Percentiles rank a stretch among this genome's conserved stretches.
phyloP scores from a whole-genome alignment of 1,284 basidiomycete species.

The Sutorius eximius region DNA sequence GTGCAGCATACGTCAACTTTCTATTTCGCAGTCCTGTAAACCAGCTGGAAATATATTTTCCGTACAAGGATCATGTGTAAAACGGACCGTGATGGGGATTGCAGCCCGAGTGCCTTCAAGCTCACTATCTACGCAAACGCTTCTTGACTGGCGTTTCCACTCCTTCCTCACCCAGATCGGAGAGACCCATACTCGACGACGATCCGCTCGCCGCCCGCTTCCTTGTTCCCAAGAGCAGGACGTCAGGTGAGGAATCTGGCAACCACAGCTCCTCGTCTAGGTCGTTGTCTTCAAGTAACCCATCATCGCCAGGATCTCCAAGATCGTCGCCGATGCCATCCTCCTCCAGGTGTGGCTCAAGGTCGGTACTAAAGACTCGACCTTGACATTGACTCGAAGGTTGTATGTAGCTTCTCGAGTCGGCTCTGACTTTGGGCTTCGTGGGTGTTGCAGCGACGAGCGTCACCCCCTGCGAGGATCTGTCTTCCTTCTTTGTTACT shows the following conservation, averaged over 20 bases:
- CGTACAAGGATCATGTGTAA: no score
- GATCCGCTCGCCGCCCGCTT: constrained; percentile 28
- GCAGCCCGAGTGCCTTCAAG: no score
- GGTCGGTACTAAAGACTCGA: constrained; percentile 1
- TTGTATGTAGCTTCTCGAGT: background rate
- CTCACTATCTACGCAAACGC: constrained; percentile 21
- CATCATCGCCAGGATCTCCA: constrained; percentile 9
- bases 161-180: constrained; percentile 19
- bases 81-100: no score
- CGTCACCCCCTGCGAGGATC: constrained; percentile 39
- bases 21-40: no score
- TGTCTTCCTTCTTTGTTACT: constrained; percentile 11
- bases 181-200: constrained; percentile 26
- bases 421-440: constrained; percentile 37
- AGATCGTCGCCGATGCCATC: background rate
- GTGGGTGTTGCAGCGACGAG: constrained; percentile 62
- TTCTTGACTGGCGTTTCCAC: constrained; percentile 29
- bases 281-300: background rate
- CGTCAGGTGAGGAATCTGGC: constrained; percentile 29
- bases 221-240: constrained; percentile 22
- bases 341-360: background rate
- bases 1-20: no score
- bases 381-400: constrained; percentile 6
- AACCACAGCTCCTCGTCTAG: constrained; percentile 32
- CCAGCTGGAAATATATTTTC: no score